Evolutionary conservation across 2,329 filamentous ascomycete species (phyloP).

Genomic region (Colletotrichum coccodes): DNA sequence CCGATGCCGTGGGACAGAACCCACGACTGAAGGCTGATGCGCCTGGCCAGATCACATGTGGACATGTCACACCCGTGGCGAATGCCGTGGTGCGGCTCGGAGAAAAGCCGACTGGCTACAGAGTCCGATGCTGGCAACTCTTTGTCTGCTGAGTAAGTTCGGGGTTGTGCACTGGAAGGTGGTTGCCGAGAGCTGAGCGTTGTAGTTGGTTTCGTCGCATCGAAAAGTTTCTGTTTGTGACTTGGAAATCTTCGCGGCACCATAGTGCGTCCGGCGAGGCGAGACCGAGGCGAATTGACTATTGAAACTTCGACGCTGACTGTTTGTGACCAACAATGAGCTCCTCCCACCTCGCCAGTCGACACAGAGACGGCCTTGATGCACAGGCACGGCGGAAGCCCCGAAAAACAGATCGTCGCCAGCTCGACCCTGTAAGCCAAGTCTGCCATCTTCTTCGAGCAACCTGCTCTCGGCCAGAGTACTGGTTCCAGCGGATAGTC

Average conservation of each 20-base stretch:
- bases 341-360: constrained; percentile 51
- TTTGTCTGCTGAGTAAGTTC: constrained; percentile 14
- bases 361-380: constrained; percentile 12
- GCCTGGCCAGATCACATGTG: constrained; percentile 63
- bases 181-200: constrained; percentile 56
- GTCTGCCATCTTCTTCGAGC: constrained; percentile 46
- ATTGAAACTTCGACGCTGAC: constrained; percentile 46
- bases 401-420: constrained; percentile 5
- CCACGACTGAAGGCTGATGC: constrained; percentile 64
- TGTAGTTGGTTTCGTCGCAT: constrained; percentile 48
- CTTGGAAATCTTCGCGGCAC: constrained; percentile 50
- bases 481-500: constrained; percentile 70
- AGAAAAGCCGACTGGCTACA: constrained; percentile 46
- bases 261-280: constrained; percentile 16
- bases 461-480: constrained; percentile 60
- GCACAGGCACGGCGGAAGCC: not conserved
- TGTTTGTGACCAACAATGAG: constrained; percentile 59
- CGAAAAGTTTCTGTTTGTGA: constrained; percentile 58
- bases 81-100: constrained; percentile 52
- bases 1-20: constrained; percentile 51
- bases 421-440: constrained; percentile 38
- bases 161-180: constrained; percentile 39
- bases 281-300: not conserved
- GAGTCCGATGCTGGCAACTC: constrained; percentile 27
- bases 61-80: constrained; percentile 56